phyloP scores from a whole-genome alignment of 805 yeast genomes.

The Hanseniaspora occidentalis region DNA sequence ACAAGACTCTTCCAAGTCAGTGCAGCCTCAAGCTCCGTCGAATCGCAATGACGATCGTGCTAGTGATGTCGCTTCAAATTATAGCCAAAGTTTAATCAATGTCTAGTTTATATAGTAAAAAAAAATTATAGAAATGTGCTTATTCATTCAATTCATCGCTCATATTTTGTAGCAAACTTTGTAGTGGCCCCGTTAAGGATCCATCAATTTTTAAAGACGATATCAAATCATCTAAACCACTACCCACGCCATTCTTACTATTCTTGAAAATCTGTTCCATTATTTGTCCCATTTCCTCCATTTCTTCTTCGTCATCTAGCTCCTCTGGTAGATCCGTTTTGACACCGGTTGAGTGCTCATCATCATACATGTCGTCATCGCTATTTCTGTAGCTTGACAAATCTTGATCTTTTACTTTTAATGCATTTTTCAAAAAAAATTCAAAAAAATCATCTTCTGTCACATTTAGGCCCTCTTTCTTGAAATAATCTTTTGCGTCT shows the following conservation, averaged over 20 bases:
- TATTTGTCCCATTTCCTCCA: background rate
- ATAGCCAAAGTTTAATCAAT: background rate
- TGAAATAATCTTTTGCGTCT: conserved; percentile 19
- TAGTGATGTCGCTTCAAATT: background rate
- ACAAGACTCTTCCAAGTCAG: too few relatives aligned
- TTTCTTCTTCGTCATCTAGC: background rate
- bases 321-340: conserved; percentile 1
- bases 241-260: background rate
- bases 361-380: conserved; percentile 7
- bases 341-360: background rate
- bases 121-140: too few relatives aligned
- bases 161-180: conserved; percentile 8
- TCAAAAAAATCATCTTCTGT: conserved; percentile 65
- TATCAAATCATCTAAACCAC: conserved; percentile 8
- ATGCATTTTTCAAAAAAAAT: conserved; percentile 42
- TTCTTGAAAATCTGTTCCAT: background rate
- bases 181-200: conserved; percentile 9
- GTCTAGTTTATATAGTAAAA: too few relatives aligned
- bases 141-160: conserved; percentile 1
- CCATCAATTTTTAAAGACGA: conserved; percentile 9
- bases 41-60: background rate
- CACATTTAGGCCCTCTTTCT: conserved; percentile 30
- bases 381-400: conserved; percentile 25
- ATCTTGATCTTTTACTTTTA: conserved; percentile 35
- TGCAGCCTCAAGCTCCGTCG: background rate